phyloP scores from a whole-genome alignment of 352 stramenopile species.

The Phytophthora pseudosyringae region DNA sequence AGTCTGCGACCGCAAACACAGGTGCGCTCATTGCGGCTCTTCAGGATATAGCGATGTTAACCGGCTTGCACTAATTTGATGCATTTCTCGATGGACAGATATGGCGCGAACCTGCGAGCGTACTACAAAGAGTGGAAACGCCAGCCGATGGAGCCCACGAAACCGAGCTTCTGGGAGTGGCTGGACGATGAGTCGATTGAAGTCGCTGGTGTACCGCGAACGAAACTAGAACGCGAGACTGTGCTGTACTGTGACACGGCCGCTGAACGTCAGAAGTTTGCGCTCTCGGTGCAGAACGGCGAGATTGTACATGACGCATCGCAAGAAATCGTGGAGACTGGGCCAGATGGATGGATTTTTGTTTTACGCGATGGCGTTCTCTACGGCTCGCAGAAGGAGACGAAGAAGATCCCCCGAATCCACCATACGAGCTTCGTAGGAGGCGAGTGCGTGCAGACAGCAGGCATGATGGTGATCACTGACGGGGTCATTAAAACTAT shows the following conservation, averaged over 20 bases:
- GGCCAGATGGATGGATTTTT: constrained; percentile 97
- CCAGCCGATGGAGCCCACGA: constrained; percentile 66
- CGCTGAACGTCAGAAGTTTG: constrained; percentile 91
- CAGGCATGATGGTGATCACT: constrained; percentile 96
- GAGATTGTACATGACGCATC: constrained; percentile 65
- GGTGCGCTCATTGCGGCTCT: constrained; percentile 44
- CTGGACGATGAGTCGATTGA: constrained; percentile 87
- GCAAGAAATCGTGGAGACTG: constrained; percentile 89
- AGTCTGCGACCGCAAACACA: constrained; percentile 88
- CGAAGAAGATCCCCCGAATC: constrained; percentile 93
- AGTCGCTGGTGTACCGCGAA: constrained; percentile 89
- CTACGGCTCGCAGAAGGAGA: constrained; percentile 96
- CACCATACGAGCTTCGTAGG: constrained; percentile 98
- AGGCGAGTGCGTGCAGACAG: constrained; percentile 96
- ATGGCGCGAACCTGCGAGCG: constrained; percentile 96
- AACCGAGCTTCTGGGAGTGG: constrained; percentile 90
- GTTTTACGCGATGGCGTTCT: constrained; percentile 94
- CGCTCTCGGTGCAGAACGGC: constrained; percentile 74
- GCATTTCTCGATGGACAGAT: constrained; percentile 55
- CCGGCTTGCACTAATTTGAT: constrained; percentile 1
- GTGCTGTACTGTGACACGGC: constrained; percentile 95
- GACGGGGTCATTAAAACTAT: constrained; percentile 93
- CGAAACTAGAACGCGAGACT: constrained; percentile 94
- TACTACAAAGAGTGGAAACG: constrained; percentile 98
- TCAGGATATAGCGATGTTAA: constrained; percentile 4